Evolutionary conservation across 306 rosid genomes (phyloP), one percentile per base, ranked within the genome.

Genomic region (Hippophae gyantsensis): DNA sequence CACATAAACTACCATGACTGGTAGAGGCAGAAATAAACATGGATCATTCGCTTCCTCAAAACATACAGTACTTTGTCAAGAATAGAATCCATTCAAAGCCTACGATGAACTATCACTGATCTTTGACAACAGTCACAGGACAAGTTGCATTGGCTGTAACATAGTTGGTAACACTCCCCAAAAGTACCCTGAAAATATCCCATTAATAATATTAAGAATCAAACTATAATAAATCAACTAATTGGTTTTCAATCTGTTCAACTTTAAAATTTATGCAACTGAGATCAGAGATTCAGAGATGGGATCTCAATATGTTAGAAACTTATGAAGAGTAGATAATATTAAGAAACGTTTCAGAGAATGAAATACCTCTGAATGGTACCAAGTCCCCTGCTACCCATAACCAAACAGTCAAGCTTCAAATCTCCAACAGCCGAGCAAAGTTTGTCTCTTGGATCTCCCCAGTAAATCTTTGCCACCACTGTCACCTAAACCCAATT

Each of bases 331-430:
- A 32, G 38, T 32, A 32, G 38, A 2, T 32, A 32, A 32, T 32
- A 2, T 32, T 32, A 2, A 32, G 38, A 10, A 46, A 46, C 13
- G 5, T 46, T 9, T 10, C 13, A 46, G 13, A 46, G 8, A 49
- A 13, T 49, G 53, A 51, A 68, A 9, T 52, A 89, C 96, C 94
- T 83, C 77, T 52, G 69, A 48, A 89, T 65, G 58, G 77, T 53
- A 59, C 90, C 56, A 2, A 79, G 84, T 6, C 96, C 96, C 64
- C 96, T 88, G 80, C 83, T 88, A 60, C 96, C 94, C 71, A 89
- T 54, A 2, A 89, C 86, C 26, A 89, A 55, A 57, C 84, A 74
- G 27, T 89, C 84, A 42, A 89, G 78, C 78, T 85, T 82, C 60
- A 89, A 77, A n/a, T 81, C 90, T 65, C 85, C 84, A 32, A 74